Base-by-base conservation (phyloP, 1,139 yeast species). In the Geotrichum restrictum region DNA sequence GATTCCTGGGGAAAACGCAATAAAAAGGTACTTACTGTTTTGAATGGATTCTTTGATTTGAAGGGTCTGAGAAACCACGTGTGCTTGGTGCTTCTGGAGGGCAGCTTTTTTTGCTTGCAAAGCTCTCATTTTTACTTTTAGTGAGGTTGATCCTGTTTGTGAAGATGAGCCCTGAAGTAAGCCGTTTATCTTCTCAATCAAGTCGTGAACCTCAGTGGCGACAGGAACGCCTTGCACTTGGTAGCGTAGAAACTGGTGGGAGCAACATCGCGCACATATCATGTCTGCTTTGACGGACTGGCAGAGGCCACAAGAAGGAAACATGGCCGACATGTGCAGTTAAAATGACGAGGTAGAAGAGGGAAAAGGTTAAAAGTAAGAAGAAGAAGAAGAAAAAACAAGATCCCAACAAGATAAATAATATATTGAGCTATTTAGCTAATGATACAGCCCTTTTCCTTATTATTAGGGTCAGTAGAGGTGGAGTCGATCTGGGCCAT, bases 401-500 rank as follows among this genome's bases (percentile, higher is more conserved):
- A 32, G 10, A 43, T 27, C 29, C 37, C 19, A 32, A 29, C 33
- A 22, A 16, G 16, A 33, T 31, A 33, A 44, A 34, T 22, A 37
- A 34, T 21, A 22, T 14, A 36, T 22, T 10, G 39, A 44, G 10
- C 50, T 37, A 13, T 33, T 50, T 60, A 64, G 52, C 57, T 57
- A 33, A 66, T 57, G 44, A 60, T 48, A 50, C 70, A 67, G 58
- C 73, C 70, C 60, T 70, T 71, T 55, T 69, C 69, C 39, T 67
- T 68, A 32, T 62, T 59, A 2, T 67, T 60, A 45, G 61, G 65
- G 43, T 83, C 82, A 60, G 81, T 79, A 60, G 79, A 82, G 29
- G 74, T 71, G 48, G 72, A 66, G 67, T 88, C 96, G 62, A 88
- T 85, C 62, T 83, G 85, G 52, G 80, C 83, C 55, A 89, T 76